Percentiles rank a stretch among this genome's conserved stretches.
Evolutionary conservation across 139 green algal species (phyloP).

Genomic region (Picochlorum costavermella): DNA sequence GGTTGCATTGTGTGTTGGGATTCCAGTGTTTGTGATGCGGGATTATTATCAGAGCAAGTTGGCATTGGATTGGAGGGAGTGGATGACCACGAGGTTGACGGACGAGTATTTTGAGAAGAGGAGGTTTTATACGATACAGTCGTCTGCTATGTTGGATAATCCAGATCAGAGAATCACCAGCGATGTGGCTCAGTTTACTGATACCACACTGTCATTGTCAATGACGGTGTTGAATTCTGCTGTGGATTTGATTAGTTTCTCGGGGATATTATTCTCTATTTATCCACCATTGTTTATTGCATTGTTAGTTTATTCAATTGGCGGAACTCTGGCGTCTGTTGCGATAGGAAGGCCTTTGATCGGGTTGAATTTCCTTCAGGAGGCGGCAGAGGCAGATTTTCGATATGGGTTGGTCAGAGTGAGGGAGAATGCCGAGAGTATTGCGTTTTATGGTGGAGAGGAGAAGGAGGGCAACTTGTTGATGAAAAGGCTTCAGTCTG

Average conservation of each 20-base stretch:
- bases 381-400: constrained; percentile 86
- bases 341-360: constrained; percentile 69
- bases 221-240: constrained; percentile 77
- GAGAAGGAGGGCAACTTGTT: constrained; percentile 40
- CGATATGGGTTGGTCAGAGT: constrained; percentile 81
- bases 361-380: constrained; percentile 93
- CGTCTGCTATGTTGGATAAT: constrained; percentile 67
- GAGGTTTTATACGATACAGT: constrained; percentile 87
- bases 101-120: constrained; percentile 74
- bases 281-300: constrained; percentile 95
- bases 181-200: constrained; percentile 82
- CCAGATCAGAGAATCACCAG: constrained; percentile 83
- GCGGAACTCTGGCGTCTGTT: constrained; percentile 74
- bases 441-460: constrained; percentile 90
- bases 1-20: constrained; percentile 33
- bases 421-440: constrained; percentile 89
- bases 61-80: constrained; percentile 88
- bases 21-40: constrained; percentile 87
- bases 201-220: constrained; percentile 68
- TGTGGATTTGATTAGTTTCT: constrained; percentile 92
- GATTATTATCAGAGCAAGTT: constrained; percentile 58
- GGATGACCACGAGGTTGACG: constrained; percentile 80
- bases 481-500: constrained; percentile 37
- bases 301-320: constrained; percentile 83
- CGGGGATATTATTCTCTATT: constrained; percentile 92